phyloP scores from a whole-genome alignment of 306 rosid genomes.

The Vigna hirtella region DNA sequence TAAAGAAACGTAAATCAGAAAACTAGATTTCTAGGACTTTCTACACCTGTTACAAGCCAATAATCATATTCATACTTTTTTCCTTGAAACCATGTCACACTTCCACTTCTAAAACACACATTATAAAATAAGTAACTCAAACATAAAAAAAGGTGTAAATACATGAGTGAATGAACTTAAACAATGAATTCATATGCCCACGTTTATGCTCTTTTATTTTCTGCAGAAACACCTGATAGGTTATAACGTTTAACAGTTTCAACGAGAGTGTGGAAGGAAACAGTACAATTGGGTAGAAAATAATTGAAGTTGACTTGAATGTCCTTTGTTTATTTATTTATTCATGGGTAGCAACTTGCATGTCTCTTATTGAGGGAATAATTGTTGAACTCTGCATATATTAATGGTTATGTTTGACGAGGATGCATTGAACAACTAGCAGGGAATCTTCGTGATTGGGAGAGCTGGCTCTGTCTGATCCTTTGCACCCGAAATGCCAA shows the following conservation, averaged over 20 bases:
- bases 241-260: conserved; percentile 5
- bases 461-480: conserved; percentile 25
- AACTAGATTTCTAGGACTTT: neutral
- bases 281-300: neutral
- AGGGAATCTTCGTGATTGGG: conserved; percentile 37
- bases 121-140: neutral
- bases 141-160: neutral
- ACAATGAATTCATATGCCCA: conserved; percentile 8
- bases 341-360: conserved; percentile 8
- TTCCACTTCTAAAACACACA: neutral
- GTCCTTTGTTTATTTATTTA: conserved; percentile 1
- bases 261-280: conserved; percentile 24
- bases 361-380: conserved; percentile 25
- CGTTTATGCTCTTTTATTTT: neutral
- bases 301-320: conserved; percentile 37
- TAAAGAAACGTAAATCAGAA: conserved; percentile 38
- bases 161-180: neutral
- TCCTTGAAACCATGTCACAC: conserved; percentile 37
- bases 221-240: conserved; percentile 4
- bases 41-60: neutral
- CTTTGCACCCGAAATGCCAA: conserved; percentile 37
- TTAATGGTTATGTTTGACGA: neutral
- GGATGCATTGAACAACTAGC: neutral
- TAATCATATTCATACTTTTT: neutral
- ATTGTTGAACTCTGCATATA: conserved; percentile 9